Percentiles rank a stretch among this genome's conserved stretches.
These are phyloP conservation scores for Phaffomyces opuntiae DNA, from an alignment of 805 yeast genomes.

Conservation along the genomic window DNA sequence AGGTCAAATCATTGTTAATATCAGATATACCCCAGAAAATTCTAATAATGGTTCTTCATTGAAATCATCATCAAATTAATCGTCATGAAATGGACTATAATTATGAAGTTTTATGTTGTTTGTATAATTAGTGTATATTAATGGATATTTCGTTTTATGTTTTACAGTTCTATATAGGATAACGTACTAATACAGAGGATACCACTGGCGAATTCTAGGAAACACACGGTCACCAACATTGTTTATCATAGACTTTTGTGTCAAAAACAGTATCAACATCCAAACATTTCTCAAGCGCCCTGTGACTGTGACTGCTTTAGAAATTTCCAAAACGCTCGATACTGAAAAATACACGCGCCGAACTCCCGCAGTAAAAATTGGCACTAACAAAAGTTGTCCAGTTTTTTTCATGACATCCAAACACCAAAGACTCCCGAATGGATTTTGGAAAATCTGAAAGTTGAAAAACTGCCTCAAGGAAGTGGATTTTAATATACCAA, in stretches of 20 bases:
- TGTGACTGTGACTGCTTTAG: neutral
- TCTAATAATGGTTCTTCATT: conserved; percentile 11
- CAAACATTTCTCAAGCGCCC: conserved; percentile 1
- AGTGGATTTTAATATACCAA: neutral
- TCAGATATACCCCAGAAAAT: conserved; percentile 27
- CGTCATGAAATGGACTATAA: no score
- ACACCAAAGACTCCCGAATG: conserved; percentile 11
- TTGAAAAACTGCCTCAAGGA: conserved; percentile 7
- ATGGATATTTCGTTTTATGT: neutral
- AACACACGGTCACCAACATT: no score
- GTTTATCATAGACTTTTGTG: neutral
- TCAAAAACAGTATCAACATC: conserved; percentile 5
- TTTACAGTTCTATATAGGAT: neutral
- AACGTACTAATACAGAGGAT: no score
- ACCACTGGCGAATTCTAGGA: no score
- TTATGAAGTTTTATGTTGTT: neutral
- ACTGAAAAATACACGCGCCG: neutral
- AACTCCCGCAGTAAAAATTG: neutral
- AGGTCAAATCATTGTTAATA: conserved; percentile 38
- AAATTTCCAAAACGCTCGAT: neutral
- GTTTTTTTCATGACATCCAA: neutral
- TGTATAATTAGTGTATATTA: no score
- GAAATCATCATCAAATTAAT: neutral
- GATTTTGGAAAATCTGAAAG: conserved; percentile 2
- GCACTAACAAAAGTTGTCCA: neutral